Percentiles rank a stretch among this genome's conserved stretches.
These are phyloP conservation scores for Triticum turgidum DNA, from an alignment of 176 grass and related monocot species.

Conservation along the genomic window DNA sequence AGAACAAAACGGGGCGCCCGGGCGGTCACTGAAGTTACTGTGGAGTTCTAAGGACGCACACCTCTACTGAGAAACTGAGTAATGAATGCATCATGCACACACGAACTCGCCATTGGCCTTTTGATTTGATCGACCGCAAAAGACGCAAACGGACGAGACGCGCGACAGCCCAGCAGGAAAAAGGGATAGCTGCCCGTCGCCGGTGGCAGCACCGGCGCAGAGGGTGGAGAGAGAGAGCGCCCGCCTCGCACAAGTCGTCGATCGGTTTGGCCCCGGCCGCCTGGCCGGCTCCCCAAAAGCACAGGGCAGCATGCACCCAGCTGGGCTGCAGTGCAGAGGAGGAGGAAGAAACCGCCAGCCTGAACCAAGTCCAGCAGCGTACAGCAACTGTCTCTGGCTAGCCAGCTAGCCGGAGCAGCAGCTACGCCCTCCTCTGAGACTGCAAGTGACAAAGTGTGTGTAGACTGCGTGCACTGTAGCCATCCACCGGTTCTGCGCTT, in stretches of 20 bases:
- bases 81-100: neutral
- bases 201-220: too few relatives aligned
- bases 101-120: neutral
- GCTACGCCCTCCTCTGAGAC: neutral
- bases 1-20: neutral
- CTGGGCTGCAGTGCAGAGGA: neutral
- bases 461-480: too few relatives aligned
- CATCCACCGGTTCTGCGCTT: too few relatives aligned
- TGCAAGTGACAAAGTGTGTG: neutral
- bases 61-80: too few relatives aligned
- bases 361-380: too few relatives aligned
- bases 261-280: neutral
- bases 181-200: neutral
- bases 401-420: neutral
- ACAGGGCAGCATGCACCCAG: neutral
- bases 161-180: conserved; percentile 32
- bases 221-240: neutral
- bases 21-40: neutral
- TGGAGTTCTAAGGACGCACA: neutral
- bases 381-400: neutral
- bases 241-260: neutral
- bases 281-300: neutral
- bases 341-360: neutral
- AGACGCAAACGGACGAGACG: neutral
- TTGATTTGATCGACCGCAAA: neutral